Percentiles rank a stretch among this genome's conserved stretches.
phyloP scores from a whole-genome alignment of 768 basidiomycete genomes.

The Postia placenta region DNA sequence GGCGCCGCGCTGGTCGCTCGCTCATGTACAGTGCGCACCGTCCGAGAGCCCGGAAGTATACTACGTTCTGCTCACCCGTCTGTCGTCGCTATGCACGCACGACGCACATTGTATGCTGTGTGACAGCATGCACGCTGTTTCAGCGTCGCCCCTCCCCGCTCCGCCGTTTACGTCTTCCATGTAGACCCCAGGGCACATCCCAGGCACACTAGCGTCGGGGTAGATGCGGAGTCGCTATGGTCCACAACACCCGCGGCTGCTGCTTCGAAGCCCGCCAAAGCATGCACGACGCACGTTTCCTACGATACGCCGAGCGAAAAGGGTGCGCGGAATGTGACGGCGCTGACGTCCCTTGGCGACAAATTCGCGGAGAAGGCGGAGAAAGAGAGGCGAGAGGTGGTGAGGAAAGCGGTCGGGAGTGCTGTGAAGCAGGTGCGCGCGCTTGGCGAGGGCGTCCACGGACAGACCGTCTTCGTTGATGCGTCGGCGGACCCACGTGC shows the following conservation, averaged over 20 bases:
- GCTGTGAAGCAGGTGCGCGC: constrained; percentile 65
- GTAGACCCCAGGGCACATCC: constrained; percentile 40
- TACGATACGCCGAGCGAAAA: constrained; percentile 30
- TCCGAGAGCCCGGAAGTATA: too few species aligned
- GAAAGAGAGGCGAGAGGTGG: constrained; percentile 48
- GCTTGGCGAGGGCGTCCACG: constrained; percentile 54
- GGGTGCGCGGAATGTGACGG: constrained; percentile 13
- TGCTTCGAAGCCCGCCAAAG: constrained; percentile 40
- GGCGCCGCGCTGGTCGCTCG: too few species aligned
- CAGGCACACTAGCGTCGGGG: constrained; percentile 25
- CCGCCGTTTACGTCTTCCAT: constrained; percentile 38
- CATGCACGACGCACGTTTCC: constrained; percentile 59
- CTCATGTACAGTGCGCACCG: too few species aligned
- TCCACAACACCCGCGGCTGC: constrained; percentile 31
- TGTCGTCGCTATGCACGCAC: too few species aligned
- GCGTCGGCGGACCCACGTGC: constrained; percentile 67
- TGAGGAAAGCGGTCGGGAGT: constrained; percentile 66
- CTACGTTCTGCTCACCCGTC: too few species aligned
- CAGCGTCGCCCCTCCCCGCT: background rate
- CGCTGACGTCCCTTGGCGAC: constrained; percentile 20
- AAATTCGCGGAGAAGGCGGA: constrained; percentile 15
- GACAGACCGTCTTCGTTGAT: constrained; percentile 49
- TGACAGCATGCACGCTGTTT: background rate
- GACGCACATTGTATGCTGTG: too few species aligned
- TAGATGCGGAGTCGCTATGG: constrained; percentile 51